Evolutionary conservation across 805 yeast genomes (phyloP).

Genomic region (Saccharomycopsis amapae): DNA sequence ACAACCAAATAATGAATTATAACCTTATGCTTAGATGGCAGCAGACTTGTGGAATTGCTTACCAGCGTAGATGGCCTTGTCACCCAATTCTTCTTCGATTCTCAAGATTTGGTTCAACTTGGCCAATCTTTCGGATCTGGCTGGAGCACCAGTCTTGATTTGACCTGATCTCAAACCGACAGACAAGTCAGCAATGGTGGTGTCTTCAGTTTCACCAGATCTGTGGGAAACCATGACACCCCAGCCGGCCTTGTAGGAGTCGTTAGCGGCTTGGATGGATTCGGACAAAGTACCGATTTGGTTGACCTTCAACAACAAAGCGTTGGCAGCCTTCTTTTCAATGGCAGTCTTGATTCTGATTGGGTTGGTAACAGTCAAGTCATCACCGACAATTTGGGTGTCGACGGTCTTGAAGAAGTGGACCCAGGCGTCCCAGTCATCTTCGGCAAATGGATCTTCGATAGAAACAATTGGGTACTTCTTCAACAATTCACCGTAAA

Average conservation of each 20-base stretch:
- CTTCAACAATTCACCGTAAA: constrained; percentile 71
- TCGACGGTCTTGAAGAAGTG: constrained; percentile 72
- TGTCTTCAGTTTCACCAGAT: constrained; percentile 99
- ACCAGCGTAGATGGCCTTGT: constrained; percentile 95
- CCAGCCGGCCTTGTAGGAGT: constrained; percentile 94
- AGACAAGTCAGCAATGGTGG: constrained; percentile 93
- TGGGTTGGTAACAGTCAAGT: constrained; percentile 98
- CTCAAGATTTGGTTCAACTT: constrained; percentile 97
- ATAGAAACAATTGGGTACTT: constrained; percentile 97
- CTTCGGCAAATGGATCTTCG: constrained; percentile 99
- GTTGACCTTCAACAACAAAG: constrained; percentile 94
- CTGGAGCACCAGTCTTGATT: constrained; percentile 99
- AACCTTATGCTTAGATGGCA: constrained; percentile 30
- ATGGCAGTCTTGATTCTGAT: constrained; percentile 89
- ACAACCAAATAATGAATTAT: too few species aligned
- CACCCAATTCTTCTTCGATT: constrained; percentile 98
- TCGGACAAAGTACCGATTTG: constrained; percentile 96
- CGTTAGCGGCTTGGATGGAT: constrained; percentile 94
- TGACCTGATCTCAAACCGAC: constrained; percentile 99
- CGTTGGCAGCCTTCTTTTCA: constrained; percentile 92
- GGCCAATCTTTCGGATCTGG: constrained; percentile 99
- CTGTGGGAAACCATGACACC: constrained; percentile 99
- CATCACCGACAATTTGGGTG: constrained; percentile 95
- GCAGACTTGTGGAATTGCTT: constrained; percentile 64
- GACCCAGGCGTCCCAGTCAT: constrained; percentile 98